These are phyloP conservation scores for Colletotrichum sublineola DNA, from an alignment of 2,329 filamentous ascomycete species.

Conservation along the genomic window DNA sequence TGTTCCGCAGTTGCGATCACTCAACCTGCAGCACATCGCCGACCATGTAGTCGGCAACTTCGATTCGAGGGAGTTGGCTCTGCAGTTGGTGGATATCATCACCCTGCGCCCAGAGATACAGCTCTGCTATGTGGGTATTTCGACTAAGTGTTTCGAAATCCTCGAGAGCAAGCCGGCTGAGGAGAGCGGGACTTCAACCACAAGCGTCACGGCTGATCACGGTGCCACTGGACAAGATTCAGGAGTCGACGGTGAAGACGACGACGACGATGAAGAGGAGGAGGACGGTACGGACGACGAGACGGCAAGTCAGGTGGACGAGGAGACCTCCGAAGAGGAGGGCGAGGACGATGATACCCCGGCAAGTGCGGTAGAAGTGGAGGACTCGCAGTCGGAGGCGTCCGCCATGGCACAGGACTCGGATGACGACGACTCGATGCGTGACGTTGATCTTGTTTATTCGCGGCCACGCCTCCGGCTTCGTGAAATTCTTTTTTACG, in stretches of 20 bases:
- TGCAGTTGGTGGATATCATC: conserved; percentile 84
- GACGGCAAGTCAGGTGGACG: conserved; percentile 47
- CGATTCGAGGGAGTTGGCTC: conserved; percentile 77
- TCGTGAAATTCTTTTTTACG: conserved; percentile 85
- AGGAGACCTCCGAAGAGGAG: conserved; percentile 49
- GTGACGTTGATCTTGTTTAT: conserved; percentile 58
- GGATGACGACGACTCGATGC: conserved; percentile 63
- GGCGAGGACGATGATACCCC: conserved; percentile 49
- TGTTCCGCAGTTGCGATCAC: conserved; percentile 76
- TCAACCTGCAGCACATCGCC: conserved; percentile 78
- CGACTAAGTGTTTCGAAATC: conserved; percentile 86
- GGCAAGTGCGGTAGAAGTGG: conserved; percentile 48
- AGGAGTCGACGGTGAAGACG: conserved; percentile 51
- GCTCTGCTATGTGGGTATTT: conserved; percentile 82
- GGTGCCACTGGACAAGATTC: conserved; percentile 42
- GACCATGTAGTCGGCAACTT: conserved; percentile 68
- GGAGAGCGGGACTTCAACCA: conserved; percentile 47
- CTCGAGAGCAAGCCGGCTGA: conserved; percentile 71
- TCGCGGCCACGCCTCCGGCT: conserved; percentile 67
- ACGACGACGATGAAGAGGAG: conserved; percentile 52
- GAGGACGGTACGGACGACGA: conserved; percentile 53
- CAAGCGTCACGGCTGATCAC: conserved; percentile 41
- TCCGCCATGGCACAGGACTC: conserved; percentile 51
- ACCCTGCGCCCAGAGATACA: conserved; percentile 81
- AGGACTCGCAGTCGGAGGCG: conserved; percentile 48